Conservation (phyloP, 495 filamentous ascomycete species). For the Daldinia vernicosa region DNA sequence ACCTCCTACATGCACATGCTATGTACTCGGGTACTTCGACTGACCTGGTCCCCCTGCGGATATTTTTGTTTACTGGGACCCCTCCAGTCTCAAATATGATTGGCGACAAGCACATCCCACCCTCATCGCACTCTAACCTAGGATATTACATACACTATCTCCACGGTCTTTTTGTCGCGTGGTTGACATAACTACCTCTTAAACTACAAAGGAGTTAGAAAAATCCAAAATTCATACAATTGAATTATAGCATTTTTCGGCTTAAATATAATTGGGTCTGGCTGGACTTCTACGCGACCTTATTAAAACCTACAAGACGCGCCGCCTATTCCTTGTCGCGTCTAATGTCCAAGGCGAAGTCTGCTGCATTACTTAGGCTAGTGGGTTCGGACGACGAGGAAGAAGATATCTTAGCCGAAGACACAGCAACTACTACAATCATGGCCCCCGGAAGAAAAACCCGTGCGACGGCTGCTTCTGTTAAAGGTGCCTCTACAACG, state of each 20-base stretch:
- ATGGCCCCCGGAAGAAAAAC: conserved; percentile 59
- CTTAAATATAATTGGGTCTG: conserved; percentile 23
- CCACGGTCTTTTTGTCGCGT: conserved; percentile 18
- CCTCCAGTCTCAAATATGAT: conserved; percentile 16
- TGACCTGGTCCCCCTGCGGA: not conserved
- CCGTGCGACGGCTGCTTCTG: conserved; percentile 42
- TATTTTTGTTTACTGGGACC: conserved; percentile 32
- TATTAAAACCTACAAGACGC: conserved; percentile 12
- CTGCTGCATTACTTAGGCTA: conserved; percentile 65
- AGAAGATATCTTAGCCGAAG: conserved; percentile 53
- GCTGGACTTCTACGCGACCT: not conserved
- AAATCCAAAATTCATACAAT: conserved; percentile 14
- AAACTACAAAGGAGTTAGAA: not conserved
- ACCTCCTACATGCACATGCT: not conserved
- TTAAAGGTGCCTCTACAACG: conserved; percentile 39
- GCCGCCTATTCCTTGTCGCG: conserved; percentile 8
- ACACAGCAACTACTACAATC: conserved; percentile 47
- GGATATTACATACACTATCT: conserved; percentile 15
- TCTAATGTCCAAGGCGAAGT: conserved; percentile 50
- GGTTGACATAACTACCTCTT: conserved; percentile 1
- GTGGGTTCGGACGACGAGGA: conserved; percentile 75
- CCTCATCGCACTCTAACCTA: conserved; percentile 9
- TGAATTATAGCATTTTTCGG: conserved; percentile 15
- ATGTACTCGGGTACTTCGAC: not conserved
- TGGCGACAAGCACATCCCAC: conserved; percentile 32